Base-by-base conservation (phyloP, 208 protist species). In the Balamuthia mandrillaris region DNA sequence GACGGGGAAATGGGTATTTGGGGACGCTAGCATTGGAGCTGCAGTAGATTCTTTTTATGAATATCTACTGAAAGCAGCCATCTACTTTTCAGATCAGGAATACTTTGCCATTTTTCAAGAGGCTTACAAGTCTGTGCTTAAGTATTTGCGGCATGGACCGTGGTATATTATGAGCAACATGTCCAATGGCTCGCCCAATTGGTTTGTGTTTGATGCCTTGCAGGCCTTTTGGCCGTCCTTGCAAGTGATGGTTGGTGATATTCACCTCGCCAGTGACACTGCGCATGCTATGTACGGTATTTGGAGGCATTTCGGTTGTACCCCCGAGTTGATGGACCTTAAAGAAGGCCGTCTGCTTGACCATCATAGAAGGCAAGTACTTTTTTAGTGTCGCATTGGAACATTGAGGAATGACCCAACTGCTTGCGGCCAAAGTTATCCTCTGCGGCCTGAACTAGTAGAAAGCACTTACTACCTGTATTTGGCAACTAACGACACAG, bases 401-500 rank as follows among this genome's bases (percentile, higher is more conserved):
- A n/a, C n/a, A n/a, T n/a, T n/a, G n/a, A n/a, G n/a, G n/a, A n/a
- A n/a, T n/a, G n/a, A n/a, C n/a, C n/a, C n/a, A n/a, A n/a, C n/a
- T 60, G 31, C 1, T 4, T n/a, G 10, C 3, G 41, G 86, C 61
- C 29, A 39, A 27, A 72, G 74, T 16, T 97, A 95, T 86, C 92
- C 90, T 18, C 81, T 96, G 14, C 93, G 95, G 45, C 95, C 95
- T 7, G 95, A 97, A 87, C 86, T 96, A 78, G 79, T 88, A 9
- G 95, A 97, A 89, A 94, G 89, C 37, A 49, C 93, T 12, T 95
- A 95, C 84, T 92, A 94, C 78, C 66, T 96, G 18, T 96, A 95
- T 84, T 88, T 85, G 56, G 91, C 91, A 21, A 95, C 94, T 21
- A 81, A 84, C 21, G 84, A 93, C 60, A 37, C 42, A 33, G 21